Base-by-base conservation (phyloP, 2,329 filamentous ascomycete genomes). In the Fusarium luffae region DNA sequence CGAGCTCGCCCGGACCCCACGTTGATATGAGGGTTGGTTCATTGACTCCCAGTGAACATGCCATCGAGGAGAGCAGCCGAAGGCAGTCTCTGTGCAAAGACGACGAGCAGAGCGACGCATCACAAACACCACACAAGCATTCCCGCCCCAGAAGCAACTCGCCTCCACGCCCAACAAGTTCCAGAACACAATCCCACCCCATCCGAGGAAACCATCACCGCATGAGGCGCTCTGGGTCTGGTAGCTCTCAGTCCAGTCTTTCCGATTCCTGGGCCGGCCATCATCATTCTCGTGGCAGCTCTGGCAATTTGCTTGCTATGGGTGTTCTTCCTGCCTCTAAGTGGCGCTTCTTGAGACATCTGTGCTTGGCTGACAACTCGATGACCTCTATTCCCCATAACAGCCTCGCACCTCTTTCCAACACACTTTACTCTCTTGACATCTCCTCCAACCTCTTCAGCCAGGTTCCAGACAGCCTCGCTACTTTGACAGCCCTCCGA, bases 331-430 rank as follows among this genome's bases (percentile, higher is more conserved):
- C 94, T 43, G 83, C 92, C 1, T 92, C 91, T 2, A 98, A 98
- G 80, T 99, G 96, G 96, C 90, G 95, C 60, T 97, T 98, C 79
- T 82, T 99, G 75, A 91, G 93, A 77, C 95, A 98, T 81, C 85
- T 99, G 43, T 96, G 94, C 77, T 84, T 99, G 54, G 90, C 95
- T 8, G 96, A 98, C 77, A 99, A 98, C 80, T 91, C 92, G 11
- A 85, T 99, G 68, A 97, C 93, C 10, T 89, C 90, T 7, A 90
- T 99, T 68, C 88, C 91, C 42, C 87, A 90, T 7, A 82, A 89
- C 50, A 93, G 94, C 77, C 85, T 99, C 67, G 85, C 88, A 11
- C 95, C 96, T 18, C 85, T 99, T 52, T 90, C 94, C 42, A 93
- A 93, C 75, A 97, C 93, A 0, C 84, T 99, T 28, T 93, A 95